These are phyloP conservation scores for Coemansia sp. DNA, from an alignment of 192 early-diverging fungal species.

Conservation along the genomic window DNA sequence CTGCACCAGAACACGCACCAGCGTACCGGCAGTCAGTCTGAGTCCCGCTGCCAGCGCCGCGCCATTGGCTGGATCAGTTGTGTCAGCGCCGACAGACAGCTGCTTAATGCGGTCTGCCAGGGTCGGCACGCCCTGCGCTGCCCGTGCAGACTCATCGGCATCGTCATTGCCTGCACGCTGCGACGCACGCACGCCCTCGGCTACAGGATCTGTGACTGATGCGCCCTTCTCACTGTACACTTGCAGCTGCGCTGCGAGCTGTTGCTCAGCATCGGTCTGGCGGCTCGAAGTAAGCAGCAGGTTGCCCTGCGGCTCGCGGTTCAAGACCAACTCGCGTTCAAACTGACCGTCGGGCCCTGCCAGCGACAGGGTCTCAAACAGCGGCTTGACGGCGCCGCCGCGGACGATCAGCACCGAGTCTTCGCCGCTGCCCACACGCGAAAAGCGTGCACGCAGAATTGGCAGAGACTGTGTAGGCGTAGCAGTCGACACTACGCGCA, in stretches of 20 bases:
- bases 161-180: slow-evolving; percentile 13
- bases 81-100: slow-evolving; percentile 23
- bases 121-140: slow-evolving; percentile 12
- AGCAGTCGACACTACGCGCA: slow-evolving; percentile 12
- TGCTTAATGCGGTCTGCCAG: slow-evolving; percentile 44
- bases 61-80: neutral
- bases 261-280: slow-evolving; percentile 15
- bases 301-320: slow-evolving; percentile 25
- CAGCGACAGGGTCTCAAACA: slow-evolving; percentile 44
- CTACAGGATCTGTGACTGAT: slow-evolving; percentile 8
- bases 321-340: slow-evolving; percentile 14
- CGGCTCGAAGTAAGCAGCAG: slow-evolving; percentile 2
- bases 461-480: slow-evolving; percentile 2
- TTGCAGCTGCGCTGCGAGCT: slow-evolving; percentile 20
- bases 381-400: slow-evolving; percentile 28
- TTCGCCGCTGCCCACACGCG: slow-evolving; percentile 33
- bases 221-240: slow-evolving; percentile 30
- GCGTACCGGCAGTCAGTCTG: slow-evolving; percentile 28
- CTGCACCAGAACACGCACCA: slow-evolving; percentile 52
- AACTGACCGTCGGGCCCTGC: slow-evolving; percentile 33
- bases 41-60: neutral
- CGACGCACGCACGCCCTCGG: slow-evolving; percentile 17
- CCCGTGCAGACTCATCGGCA: neutral
- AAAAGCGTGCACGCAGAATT: slow-evolving; percentile 40
- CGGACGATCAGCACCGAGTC: slow-evolving; percentile 36